These are phyloP conservation scores for Mediolabrus comicus DNA, from an alignment of 108 stramenopile genomes.

Conservation along the genomic window DNA sequence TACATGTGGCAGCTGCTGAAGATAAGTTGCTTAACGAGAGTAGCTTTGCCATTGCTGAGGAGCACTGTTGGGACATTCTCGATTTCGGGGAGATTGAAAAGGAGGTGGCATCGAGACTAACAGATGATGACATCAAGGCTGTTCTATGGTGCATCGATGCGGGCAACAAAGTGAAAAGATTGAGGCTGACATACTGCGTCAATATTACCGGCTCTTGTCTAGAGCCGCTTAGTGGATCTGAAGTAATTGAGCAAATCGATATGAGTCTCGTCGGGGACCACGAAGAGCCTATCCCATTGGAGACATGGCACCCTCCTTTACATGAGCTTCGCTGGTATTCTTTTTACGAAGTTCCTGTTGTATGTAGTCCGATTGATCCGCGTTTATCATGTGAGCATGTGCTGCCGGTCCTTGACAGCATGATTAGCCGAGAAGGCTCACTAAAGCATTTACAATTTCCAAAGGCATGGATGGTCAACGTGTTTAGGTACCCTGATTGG, in stretches of 20 bases:
- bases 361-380: not conserved
- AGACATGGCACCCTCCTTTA: not conserved
- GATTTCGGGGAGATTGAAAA: conserved; percentile 19
- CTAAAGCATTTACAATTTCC: conserved; percentile 1
- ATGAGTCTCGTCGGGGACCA: conserved; percentile 8
- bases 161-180: conserved; percentile 7
- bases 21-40: not conserved
- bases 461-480: not conserved
- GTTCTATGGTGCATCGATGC: conserved; percentile 15
- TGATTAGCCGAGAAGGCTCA: not conserved
- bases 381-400: not conserved
- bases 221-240: conserved; percentile 1
- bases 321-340: too few relatives aligned
- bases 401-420: conserved; percentile 9
- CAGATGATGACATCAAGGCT: conserved; percentile 9
- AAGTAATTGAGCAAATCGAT: conserved; percentile 1
- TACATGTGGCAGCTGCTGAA: not conserved
- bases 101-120: not conserved
- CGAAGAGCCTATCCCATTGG: not conserved
- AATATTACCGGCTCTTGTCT: conserved; percentile 6
- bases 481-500: not conserved
- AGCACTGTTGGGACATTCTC: conserved; percentile 2
- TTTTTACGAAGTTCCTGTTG: too few relatives aligned
- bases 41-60: not conserved
- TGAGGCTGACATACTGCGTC: conserved; percentile 9